Evolutionary conservation across 139 green algal genomes (phyloP).

Genomic region (Astrephomene gubernaculifera): DNA sequence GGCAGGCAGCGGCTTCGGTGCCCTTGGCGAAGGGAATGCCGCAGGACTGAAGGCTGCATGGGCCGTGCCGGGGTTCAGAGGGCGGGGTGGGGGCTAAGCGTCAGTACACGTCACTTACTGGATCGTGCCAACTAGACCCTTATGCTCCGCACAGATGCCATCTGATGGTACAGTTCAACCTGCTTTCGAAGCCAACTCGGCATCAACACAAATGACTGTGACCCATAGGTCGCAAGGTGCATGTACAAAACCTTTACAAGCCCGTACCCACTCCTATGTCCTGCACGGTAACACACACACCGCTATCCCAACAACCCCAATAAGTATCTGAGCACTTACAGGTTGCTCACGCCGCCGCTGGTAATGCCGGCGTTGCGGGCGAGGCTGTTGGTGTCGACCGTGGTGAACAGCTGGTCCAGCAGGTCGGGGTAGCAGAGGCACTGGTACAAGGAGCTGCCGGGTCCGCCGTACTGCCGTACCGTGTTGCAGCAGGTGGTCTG

Average conservation of each 20-base stretch:
- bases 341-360: background rate
- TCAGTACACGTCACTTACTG: too few species aligned
- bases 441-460: background rate
- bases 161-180: too few species aligned
- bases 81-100: background rate
- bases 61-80: background rate
- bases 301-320: too few species aligned
- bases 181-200: too few species aligned
- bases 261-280: too few species aligned
- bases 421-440: slow-evolving; percentile 47
- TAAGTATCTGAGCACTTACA: too few species aligned
- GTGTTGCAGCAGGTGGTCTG: slow-evolving; percentile 1
- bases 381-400: slow-evolving; percentile 12
- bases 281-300: too few species aligned
- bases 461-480: slow-evolving; percentile 1
- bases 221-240: too few species aligned
- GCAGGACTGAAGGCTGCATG: slow-evolving; percentile 33
- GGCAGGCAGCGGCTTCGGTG: slow-evolving; percentile 20
- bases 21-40: background rate
- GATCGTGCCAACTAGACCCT: too few species aligned
- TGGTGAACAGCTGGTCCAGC: background rate
- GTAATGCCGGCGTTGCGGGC: slow-evolving; percentile 17
- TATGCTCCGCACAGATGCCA: too few species aligned
- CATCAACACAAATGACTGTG: too few species aligned
- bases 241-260: too few species aligned